Percentiles rank a stretch among this genome's conserved stretches.
phyloP scores from a whole-genome alignment of 805 yeast genomes.

The Candida stauntonica region DNA sequence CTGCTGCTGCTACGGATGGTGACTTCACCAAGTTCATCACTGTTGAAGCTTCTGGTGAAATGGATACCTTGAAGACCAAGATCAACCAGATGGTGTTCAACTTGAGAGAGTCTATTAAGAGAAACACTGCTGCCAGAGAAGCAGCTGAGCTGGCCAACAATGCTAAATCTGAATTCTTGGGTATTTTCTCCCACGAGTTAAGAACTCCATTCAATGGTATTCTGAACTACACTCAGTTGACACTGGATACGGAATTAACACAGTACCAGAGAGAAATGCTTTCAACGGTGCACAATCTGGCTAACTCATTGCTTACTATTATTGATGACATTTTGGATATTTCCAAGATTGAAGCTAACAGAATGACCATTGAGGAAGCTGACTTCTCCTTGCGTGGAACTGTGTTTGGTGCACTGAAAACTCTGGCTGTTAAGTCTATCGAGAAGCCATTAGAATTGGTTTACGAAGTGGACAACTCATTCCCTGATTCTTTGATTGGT shows the following conservation, averaged over 20 bases:
- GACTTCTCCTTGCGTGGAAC: constrained; percentile 85
- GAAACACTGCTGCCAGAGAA: constrained; percentile 90
- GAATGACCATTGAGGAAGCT: constrained; percentile 89
- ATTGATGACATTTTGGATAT: constrained; percentile 90
- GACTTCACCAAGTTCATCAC: constrained; percentile 88
- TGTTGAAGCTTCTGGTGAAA: constrained; percentile 89
- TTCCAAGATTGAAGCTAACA: constrained; percentile 88
- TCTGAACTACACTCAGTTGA: constrained; percentile 87
- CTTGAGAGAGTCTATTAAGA: constrained; percentile 81
- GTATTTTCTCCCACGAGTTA: constrained; percentile 84
- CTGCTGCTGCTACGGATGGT: constrained; percentile 93
- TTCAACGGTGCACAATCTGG: constrained; percentile 82
- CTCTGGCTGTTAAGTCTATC: constrained; percentile 84
- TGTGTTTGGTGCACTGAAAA: constrained; percentile 84
- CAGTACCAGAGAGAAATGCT: constrained; percentile 92
- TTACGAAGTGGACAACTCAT: constrained; percentile 78
- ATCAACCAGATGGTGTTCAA: constrained; percentile 81
- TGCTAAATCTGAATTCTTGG: constrained; percentile 86
- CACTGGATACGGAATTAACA: constrained; percentile 82
- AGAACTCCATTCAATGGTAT: constrained; percentile 93
- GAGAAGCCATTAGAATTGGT: constrained; percentile 78
- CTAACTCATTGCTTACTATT: constrained; percentile 78
- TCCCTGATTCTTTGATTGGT: constrained; percentile 83
- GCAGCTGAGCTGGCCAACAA: constrained; percentile 90
- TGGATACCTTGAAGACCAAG: constrained; percentile 53